A percentile compares a stretch with the other conserved stretches of the same genome.
These are phyloP conservation scores for Yamadazyma mexicana DNA, from an alignment of 1,139 yeast genomes.

Conservation along the genomic window DNA sequence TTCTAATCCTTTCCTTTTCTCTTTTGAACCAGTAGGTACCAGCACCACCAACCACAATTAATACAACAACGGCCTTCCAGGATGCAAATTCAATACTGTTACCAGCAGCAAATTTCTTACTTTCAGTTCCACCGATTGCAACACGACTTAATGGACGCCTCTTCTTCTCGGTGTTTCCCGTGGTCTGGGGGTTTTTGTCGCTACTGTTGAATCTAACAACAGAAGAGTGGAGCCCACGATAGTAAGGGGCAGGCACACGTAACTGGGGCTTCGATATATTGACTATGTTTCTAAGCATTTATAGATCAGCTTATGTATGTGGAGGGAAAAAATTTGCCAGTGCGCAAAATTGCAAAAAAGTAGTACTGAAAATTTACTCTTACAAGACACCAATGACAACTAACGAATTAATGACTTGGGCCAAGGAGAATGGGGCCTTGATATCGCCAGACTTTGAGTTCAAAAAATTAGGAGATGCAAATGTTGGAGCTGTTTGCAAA, in stretches of 20 bases:
- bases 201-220: background rate
- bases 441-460: slow-evolving; percentile 29
- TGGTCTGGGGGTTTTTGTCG: background rate
- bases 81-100: slow-evolving; percentile 67
- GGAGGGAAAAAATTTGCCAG: slow-evolving; percentile 1
- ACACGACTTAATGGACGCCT: slow-evolving; percentile 51
- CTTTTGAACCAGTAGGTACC: slow-evolving; percentile 66
- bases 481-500: slow-evolving; percentile 40
- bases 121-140: slow-evolving; percentile 42
- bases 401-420: slow-evolving; percentile 40
- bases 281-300: slow-evolving; percentile 2
- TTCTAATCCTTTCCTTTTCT: slow-evolving; percentile 72
- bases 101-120: slow-evolving; percentile 32
- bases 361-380: no score
- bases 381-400: background rate
- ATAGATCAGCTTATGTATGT: background rate
- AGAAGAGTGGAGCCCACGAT: background rate
- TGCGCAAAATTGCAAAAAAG: slow-evolving; percentile 1
- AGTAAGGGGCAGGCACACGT: background rate
- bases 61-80: slow-evolving; percentile 80
- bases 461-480: slow-evolving; percentile 22
- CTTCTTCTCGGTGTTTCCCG: slow-evolving; percentile 5
- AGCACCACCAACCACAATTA: slow-evolving; percentile 67
- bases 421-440: slow-evolving; percentile 45
- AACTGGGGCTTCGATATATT: background rate